Evolutionary conservation across 2,329 filamentous ascomycete species (phyloP), one percentile per base, ranked within the genome.

Genomic region (Eutypa lata): DNA sequence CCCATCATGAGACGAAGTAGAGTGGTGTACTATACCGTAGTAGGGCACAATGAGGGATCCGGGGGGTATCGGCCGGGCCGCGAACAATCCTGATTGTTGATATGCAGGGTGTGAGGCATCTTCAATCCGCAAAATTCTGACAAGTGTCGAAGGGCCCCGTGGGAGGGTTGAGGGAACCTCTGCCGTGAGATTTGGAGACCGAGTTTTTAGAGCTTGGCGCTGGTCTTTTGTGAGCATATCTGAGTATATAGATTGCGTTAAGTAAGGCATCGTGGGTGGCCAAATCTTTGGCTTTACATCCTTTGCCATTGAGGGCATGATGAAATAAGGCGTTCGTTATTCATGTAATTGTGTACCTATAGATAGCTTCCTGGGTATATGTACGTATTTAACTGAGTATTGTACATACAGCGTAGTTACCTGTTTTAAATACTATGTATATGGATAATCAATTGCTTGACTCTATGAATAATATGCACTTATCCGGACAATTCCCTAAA

Each of bases 21-120:
- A 71, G 67, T 88, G 70, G 67, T 88, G 84, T 46, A 84, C 71
- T 16, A 80, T 70, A 6, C 85, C 85, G 3, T 86, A 71, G 64
- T 88, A 88, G 18, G 79, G 78, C n/a, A 87, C 60, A 48, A 88
- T 76, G 43, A 87, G 77, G 2, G 74, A 70, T 2, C 80, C 82
- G 0, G 84, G 76, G 13, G 71, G 63, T 10, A 88, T 74, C 50
- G 76, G 65, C 7, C 73, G 75, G 1, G 78, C 69, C 3, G 85
- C 83, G 61, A 86, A 87, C 31, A 88, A 79, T 0, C 84, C 84
- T 48, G 64, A 68, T 66, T 88, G 84, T 3, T 79, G 78, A 59
- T 71, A 60, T 13, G 84, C 84, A 0, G 84, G 84, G 61, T 88
- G 84, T 0, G 65, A 58, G 0, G 76, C 66, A 49, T 76, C 65